These are phyloP conservation scores for Alloteropsis angusta DNA, from an alignment of 202 grass and related monocot genomes.

Conservation along the genomic window DNA sequence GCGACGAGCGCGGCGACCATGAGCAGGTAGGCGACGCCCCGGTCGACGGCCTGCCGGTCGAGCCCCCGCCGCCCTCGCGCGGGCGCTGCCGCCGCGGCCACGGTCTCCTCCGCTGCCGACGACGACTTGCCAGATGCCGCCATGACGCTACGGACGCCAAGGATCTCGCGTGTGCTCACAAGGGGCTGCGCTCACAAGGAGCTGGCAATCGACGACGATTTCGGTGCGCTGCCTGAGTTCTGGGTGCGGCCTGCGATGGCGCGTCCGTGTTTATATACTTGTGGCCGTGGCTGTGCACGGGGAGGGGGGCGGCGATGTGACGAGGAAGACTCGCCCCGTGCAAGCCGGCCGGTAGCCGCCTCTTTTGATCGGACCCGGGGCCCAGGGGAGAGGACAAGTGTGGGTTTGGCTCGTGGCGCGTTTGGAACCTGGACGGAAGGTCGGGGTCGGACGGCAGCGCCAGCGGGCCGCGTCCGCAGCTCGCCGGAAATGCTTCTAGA, in stretches of 20 bases:
- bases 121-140: background rate
- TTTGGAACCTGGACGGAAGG: background rate
- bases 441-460: no score
- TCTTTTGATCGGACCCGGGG: conserved; percentile 5
- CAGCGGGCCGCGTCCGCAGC: no score
- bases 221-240: background rate
- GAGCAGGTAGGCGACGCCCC: conserved; percentile 59
- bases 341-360: conserved; percentile 5
- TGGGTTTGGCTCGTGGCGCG: background rate
- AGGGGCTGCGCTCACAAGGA: no score
- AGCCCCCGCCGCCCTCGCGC: background rate
- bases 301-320: background rate
- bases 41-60: conserved; percentile 44
- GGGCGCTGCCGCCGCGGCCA: background rate
- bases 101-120: conserved; percentile 5
- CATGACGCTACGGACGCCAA: background rate
- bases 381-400: background rate
- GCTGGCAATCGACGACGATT: no score
- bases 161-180: background rate
- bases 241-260: background rate
- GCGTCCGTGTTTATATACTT: background rate
- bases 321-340: background rate
- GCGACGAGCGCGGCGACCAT: conserved; percentile 60
- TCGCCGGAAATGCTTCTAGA: background rate
- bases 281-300: background rate